These are phyloP conservation scores for Leishmania turanica DNA, from an alignment of 208 protist species.

Conservation along the genomic window DNA sequence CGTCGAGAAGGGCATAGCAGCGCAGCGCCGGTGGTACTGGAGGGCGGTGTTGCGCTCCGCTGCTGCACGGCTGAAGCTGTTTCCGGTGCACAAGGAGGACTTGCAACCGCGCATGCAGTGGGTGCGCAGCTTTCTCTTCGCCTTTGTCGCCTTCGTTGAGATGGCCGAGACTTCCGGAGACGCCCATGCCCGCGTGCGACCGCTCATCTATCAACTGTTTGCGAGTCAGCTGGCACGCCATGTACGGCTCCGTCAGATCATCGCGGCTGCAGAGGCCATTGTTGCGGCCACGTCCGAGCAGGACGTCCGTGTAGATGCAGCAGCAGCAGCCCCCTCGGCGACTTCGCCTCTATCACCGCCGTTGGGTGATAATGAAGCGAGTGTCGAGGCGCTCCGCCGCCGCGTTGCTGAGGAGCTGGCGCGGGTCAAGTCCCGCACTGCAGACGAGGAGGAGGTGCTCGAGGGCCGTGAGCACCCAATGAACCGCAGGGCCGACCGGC, in stretches of 20 bases:
- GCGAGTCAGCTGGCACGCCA: conserved; percentile 56
- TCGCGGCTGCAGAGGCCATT: conserved; percentile 16
- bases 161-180: conserved; percentile 71
- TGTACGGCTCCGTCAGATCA: conserved; percentile 14
- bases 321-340: background rate
- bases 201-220: conserved; percentile 72
- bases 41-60: conserved; percentile 72
- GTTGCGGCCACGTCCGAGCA: background rate
- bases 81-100: conserved; percentile 72
- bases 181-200: conserved; percentile 34
- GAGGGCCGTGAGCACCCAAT: conserved; percentile 60
- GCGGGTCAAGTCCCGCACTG: conserved; percentile 31
- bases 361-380: background rate
- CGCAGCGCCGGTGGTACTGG: conserved; percentile 91
- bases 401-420: conserved; percentile 36
- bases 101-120: conserved; percentile 86
- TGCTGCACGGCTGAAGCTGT: conserved; percentile 58
- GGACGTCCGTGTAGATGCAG: background rate
- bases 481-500: conserved; percentile 60
- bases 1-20: conserved; percentile 75
- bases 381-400: background rate
- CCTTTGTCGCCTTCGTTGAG: conserved; percentile 81
- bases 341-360: background rate
- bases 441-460: conserved; percentile 63
- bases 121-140: conserved; percentile 75